These are phyloP conservation scores for Pseudevernia furfuracea DNA, from an alignment of 495 filamentous ascomycete genomes.

Conservation along the genomic window DNA sequence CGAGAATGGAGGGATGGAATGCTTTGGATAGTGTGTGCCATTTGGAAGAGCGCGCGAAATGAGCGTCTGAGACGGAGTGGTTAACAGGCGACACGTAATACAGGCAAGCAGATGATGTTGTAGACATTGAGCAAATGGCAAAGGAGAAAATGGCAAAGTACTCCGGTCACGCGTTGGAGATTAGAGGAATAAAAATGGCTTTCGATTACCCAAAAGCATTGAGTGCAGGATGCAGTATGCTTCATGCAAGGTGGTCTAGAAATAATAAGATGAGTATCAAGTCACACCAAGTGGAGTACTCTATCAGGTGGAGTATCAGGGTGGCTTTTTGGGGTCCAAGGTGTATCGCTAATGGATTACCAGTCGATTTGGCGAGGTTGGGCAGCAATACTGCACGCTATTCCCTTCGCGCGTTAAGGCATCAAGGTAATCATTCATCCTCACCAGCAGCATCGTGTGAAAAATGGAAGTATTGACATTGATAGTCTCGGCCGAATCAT, in stretches of 20 bases:
- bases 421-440: no score
- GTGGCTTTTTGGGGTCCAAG: neutral
- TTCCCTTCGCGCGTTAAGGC: neutral
- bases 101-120: neutral
- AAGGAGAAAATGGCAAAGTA: neutral
- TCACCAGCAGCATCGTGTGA: no score
- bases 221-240: slow-evolving; percentile 3
- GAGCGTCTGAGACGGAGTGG: slow-evolving; percentile 6
- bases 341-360: slow-evolving; percentile 7
- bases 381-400: slow-evolving; percentile 23
- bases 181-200: neutral
- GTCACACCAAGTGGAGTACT: no score
- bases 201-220: neutral
- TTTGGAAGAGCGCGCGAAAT: slow-evolving; percentile 1
- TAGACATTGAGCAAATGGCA: neutral
- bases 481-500: neutral
- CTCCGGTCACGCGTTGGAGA: neutral
- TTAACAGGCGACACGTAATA: slow-evolving; percentile 5
- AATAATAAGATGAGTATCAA: no score
- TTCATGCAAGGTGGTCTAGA: slow-evolving; percentile 8
- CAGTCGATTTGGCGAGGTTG: slow-evolving; percentile 16
- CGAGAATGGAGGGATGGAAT: slow-evolving; percentile 9
- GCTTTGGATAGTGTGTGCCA: slow-evolving; percentile 5
- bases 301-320: no score
- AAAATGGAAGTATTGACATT: neutral